A percentile compares a stretch with the other conserved stretches of the same genome.
phyloP scores from a whole-genome alignment of 176 grass and related monocot species.

The Bonia amplexicaulis region DNA sequence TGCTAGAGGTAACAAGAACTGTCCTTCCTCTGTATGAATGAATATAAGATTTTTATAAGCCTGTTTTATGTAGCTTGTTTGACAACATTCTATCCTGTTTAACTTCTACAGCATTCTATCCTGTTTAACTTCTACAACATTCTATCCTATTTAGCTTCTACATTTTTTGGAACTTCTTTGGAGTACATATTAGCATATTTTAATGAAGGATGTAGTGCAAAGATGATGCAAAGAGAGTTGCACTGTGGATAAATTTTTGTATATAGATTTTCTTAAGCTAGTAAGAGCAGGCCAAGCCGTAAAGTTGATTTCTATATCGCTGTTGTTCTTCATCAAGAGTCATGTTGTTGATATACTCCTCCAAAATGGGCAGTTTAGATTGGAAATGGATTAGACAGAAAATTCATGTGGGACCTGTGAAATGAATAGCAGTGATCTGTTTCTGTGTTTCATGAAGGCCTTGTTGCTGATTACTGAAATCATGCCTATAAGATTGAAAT shows the following conservation, averaged over 20 bases:
- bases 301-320: background rate
- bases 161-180: background rate
- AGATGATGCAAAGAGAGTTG: background rate
- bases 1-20: slow-evolving; percentile 72
- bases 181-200: slow-evolving; percentile 3
- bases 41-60: background rate
- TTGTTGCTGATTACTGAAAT: slow-evolving; percentile 4
- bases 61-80: background rate
- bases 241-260: background rate
- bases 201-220: background rate
- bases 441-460: background rate
- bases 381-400: background rate
- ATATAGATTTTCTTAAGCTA: background rate
- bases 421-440: background rate
- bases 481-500: background rate
- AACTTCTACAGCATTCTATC: slow-evolving; percentile 8
- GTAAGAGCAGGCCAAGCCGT: background rate
- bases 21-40: slow-evolving; percentile 14
- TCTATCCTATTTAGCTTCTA: slow-evolving; percentile 2
- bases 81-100: background rate
- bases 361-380: background rate
- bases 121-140: background rate
- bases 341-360: background rate
- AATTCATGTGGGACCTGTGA: background rate
- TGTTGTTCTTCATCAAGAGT: background rate